Percentiles rank a stretch among this genome's conserved stretches.
Conservation (phyloP, 345 rosid species). For the Hypericum perforatum region DNA sequence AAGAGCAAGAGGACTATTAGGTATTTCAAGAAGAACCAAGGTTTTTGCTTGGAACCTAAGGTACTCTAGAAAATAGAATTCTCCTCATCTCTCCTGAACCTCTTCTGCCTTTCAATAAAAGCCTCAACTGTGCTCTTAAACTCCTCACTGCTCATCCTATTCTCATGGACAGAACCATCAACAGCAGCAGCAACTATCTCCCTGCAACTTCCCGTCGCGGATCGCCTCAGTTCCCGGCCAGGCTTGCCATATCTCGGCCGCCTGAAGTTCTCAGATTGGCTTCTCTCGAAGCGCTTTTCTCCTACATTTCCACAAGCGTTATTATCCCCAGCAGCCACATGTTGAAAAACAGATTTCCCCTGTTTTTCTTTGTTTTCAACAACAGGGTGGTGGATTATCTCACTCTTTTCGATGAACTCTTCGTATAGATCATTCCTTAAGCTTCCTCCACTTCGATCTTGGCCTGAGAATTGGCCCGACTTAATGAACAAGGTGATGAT, state of each 20-base stretch:
- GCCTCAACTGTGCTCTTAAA: slow-evolving; percentile 52
- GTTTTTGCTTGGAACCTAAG: background rate
- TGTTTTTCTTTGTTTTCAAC: slow-evolving; percentile 28
- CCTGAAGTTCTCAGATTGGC: slow-evolving; percentile 41
- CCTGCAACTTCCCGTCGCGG: slow-evolving; percentile 34
- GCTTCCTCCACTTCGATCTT: slow-evolving; percentile 21
- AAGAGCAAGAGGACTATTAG: no score
- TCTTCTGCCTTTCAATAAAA: slow-evolving; percentile 76
- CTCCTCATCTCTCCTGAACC: slow-evolving; percentile 54
- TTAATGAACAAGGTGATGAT: slow-evolving; percentile 58
- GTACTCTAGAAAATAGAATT: slow-evolving; percentile 14
- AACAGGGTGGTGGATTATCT: slow-evolving; percentile 14
- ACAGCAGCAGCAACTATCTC: slow-evolving; percentile 20
- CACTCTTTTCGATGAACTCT: slow-evolving; percentile 37
- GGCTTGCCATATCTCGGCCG: slow-evolving; percentile 12
- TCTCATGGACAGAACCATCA: slow-evolving; percentile 30
- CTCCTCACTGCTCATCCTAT: slow-evolving; percentile 68
- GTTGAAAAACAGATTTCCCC: slow-evolving; percentile 12
- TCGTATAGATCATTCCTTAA: slow-evolving; percentile 30
- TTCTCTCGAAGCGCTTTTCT: slow-evolving; percentile 29
- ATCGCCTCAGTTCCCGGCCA: slow-evolving; percentile 34
- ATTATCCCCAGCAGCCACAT: slow-evolving; percentile 8
- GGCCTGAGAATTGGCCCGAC: slow-evolving; percentile 46
- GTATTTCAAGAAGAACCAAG: no score
- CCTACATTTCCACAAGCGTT: slow-evolving; percentile 3